Conservation (phyloP, 306 rosid species). For the Prunus mira region DNA sequence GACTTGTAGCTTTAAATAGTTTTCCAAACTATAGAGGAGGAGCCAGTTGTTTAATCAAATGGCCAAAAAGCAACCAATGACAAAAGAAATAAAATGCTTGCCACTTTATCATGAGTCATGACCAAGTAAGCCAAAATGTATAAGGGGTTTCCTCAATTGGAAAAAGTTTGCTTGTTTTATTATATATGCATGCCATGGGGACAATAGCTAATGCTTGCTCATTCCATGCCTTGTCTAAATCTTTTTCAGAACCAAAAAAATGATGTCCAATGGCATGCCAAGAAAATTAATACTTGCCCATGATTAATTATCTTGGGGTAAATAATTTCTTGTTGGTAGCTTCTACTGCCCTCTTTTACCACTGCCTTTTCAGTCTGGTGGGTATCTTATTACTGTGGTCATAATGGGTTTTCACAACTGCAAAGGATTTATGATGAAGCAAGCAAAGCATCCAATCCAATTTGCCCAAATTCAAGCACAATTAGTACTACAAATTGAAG, state of each 20-base stretch:
- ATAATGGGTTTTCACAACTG: not conserved
- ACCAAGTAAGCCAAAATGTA: not conserved
- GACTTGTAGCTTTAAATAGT: too few species aligned
- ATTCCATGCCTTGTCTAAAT: too few species aligned
- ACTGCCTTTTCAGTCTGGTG: not conserved
- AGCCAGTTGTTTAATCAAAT: not conserved
- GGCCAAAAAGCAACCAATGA: not conserved
- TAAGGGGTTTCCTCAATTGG: too few species aligned
- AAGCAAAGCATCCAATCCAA: not conserved
- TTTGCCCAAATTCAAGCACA: not conserved
- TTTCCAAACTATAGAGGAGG: not conserved
- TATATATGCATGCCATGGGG: too few species aligned
- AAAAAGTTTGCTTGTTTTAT: too few species aligned
- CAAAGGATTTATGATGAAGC: not conserved
- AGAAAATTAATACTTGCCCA: not conserved
- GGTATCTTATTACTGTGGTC: not conserved
- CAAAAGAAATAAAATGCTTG: not conserved
- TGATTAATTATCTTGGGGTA: not conserved
- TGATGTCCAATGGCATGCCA: too few species aligned
- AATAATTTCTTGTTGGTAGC: not conserved
- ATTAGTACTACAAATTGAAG: not conserved
- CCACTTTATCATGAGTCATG: not conserved
- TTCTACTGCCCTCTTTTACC: not conserved
- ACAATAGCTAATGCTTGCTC: too few species aligned
- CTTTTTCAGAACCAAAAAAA: too few species aligned